Evolutionary conservation across 495 filamentous ascomycete genomes (phyloP).

Genomic region (Friedmanniomyces simplex): DNA sequence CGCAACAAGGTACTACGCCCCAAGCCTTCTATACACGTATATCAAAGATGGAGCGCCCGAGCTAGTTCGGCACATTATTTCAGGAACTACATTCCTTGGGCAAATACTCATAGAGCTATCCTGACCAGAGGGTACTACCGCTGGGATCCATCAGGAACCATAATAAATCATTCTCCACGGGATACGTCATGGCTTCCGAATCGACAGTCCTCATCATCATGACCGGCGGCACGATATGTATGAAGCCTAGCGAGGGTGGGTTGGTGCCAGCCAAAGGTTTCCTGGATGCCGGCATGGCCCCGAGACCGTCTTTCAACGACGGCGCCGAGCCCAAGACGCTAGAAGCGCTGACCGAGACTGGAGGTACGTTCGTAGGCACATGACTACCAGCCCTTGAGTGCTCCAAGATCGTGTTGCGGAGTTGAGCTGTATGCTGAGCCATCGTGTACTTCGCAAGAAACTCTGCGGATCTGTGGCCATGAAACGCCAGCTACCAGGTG

Average conservation of each 20-base stretch:
- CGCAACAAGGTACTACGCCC: too few species aligned
- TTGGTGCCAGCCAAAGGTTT: slow-evolving; percentile 54
- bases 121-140: too few species aligned
- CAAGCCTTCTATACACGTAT: too few species aligned
- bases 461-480: too few species aligned
- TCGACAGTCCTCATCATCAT: slow-evolving; percentile 13
- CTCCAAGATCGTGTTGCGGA: not conserved
- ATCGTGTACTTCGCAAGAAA: not conserved
- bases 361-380: slow-evolving; percentile 20
- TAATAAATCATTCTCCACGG: too few species aligned
- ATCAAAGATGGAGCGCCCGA: too few species aligned
- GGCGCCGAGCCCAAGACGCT: slow-evolving; percentile 48
- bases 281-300: slow-evolving; percentile 69
- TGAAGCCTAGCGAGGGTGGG: slow-evolving; percentile 50
- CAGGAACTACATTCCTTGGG: too few species aligned
- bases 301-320: slow-evolving; percentile 85
- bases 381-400: not conserved
- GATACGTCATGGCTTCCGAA: not conserved
- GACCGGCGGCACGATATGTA: slow-evolving; percentile 81
- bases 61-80: too few species aligned
- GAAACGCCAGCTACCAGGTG: not conserved
- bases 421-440: too few species aligned
- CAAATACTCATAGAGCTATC: too few species aligned
- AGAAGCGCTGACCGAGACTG: slow-evolving; percentile 43
- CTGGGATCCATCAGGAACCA: too few species aligned